Evolutionary conservation across 225 moss, liverwort and hornwort species (phyloP).

Genomic region (Sphagnum contortum): DNA sequence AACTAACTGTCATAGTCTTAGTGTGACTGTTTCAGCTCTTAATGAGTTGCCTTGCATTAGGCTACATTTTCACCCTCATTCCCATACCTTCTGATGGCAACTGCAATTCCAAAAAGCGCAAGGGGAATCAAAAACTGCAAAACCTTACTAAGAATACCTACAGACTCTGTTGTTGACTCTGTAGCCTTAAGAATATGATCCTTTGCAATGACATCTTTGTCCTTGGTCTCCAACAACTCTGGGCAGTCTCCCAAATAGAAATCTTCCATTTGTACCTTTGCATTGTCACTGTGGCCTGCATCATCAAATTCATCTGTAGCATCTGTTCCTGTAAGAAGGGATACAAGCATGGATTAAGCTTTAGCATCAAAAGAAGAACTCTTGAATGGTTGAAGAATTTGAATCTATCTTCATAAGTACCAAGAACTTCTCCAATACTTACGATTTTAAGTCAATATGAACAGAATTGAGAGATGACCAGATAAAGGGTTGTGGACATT

Average conservation of each 20-base stretch:
- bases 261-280: constrained; percentile 38
- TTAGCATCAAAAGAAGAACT: neutral
- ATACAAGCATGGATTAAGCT: neutral
- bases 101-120: constrained; percentile 29
- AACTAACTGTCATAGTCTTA: too few relatives aligned
- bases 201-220: constrained; percentile 1
- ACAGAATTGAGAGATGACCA: neutral
- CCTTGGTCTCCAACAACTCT: constrained; percentile 13
- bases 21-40: too few relatives aligned
- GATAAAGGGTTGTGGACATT: too few relatives aligned
- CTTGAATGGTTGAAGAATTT: too few relatives aligned
- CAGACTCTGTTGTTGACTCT: constrained; percentile 4
- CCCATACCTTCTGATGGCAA: constrained; percentile 32
- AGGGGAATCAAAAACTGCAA: constrained; percentile 41
- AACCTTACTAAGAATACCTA: constrained; percentile 24
- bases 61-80: constrained; percentile 14
- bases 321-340: constrained; percentile 34
- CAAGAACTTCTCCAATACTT: too few relatives aligned
- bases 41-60: too few relatives aligned
- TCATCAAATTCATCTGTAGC: constrained; percentile 62
- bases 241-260: constrained; percentile 53
- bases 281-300: constrained; percentile 49
- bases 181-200: constrained; percentile 7
- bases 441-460: too few relatives aligned
- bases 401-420: too few relatives aligned